phyloP scores from a whole-genome alignment of 768 basidiomycete species.

The Daedaleopsis sinensis region DNA sequence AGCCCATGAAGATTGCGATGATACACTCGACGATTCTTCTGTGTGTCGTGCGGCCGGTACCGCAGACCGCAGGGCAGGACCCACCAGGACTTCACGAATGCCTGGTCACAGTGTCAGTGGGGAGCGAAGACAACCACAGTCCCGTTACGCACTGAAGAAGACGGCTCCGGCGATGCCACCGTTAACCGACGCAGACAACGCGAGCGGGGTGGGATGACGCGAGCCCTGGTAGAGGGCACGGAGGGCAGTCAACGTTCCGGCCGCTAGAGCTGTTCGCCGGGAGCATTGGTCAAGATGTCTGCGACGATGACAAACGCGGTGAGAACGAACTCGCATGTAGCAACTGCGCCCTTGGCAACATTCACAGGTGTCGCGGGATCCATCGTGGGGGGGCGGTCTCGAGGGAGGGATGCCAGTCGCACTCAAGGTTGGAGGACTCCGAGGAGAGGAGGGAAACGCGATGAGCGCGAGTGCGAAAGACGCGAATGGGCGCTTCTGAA shows the following conservation, averaged over 20 bases:
- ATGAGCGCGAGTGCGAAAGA: too few species aligned
- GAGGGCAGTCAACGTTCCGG: slow-evolving; percentile 48
- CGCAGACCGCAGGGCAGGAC: slow-evolving; percentile 65
- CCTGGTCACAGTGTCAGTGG: slow-evolving; percentile 43
- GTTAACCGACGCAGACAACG: slow-evolving; percentile 68
- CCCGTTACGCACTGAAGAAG: slow-evolving; percentile 70
- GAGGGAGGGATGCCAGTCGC: too few species aligned
- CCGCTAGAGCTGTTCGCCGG: slow-evolving; percentile 51
- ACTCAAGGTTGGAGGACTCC: too few species aligned
- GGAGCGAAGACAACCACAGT: neutral
- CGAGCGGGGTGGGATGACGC: slow-evolving; percentile 48
- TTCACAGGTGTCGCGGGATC: slow-evolving; percentile 39
- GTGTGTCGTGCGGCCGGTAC: slow-evolving; percentile 25
- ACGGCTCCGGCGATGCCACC: slow-evolving; percentile 69
- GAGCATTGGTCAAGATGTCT: slow-evolving; percentile 30
- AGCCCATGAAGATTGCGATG: slow-evolving; percentile 41
- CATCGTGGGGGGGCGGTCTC: slow-evolving; percentile 26
- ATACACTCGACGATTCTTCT: slow-evolving; percentile 4
- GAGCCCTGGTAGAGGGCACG: slow-evolving; percentile 52
- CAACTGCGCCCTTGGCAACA: slow-evolving; percentile 58
- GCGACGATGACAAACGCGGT: slow-evolving; percentile 2
- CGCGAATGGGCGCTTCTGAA: too few species aligned
- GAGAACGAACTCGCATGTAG: slow-evolving; percentile 83
- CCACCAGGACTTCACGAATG: slow-evolving; percentile 74
- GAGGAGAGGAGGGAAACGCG: too few species aligned